A percentile compares a stretch with the other conserved stretches of the same genome.
Evolutionary conservation across 306 rosid genomes (phyloP).

Genomic region (Cucumis sativus): DNA sequence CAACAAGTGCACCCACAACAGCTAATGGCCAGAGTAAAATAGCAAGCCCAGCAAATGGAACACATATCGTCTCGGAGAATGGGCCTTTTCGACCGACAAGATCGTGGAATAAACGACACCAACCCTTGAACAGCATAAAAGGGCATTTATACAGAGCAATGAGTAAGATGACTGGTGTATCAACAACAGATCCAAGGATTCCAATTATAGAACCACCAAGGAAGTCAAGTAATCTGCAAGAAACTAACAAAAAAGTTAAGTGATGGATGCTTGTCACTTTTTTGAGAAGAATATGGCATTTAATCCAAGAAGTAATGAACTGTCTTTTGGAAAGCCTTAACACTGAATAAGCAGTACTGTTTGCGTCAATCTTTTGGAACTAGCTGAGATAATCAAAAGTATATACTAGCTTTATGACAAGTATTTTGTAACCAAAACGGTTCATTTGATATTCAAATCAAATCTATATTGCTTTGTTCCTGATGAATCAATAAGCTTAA

Average conservation of each 20-base stretch:
- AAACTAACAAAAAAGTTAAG: not conserved
- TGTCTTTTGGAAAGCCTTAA: not conserved
- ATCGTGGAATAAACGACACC: constrained; percentile 86
- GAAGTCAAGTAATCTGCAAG: constrained; percentile 65
- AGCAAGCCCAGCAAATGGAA: constrained; percentile 94
- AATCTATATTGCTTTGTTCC: not conserved
- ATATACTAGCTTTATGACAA: not conserved
- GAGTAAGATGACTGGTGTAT: constrained; percentile 53
- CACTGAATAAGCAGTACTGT: not conserved
- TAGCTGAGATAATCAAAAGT: not conserved
- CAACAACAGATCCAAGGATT: constrained; percentile 51
- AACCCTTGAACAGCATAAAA: constrained; percentile 87
- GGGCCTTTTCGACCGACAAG: constrained; percentile 97
- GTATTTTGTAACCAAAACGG: not conserved
- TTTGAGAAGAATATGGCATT: not conserved
- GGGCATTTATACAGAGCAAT: constrained; percentile 66
- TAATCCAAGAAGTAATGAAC: too few relatives aligned
- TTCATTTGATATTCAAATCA: not conserved
- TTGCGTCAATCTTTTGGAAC: not conserved
- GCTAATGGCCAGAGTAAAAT: constrained; percentile 93
- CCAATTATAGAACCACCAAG: constrained; percentile 56
- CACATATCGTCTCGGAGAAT: constrained; percentile 91
- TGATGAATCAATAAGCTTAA: not conserved
- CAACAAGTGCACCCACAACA: constrained; percentile 60
- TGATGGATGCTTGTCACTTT: not conserved